phyloP scores from a whole-genome alignment of 371 early-diverging fungal genomes.

The Apophysomyces variabilis region DNA sequence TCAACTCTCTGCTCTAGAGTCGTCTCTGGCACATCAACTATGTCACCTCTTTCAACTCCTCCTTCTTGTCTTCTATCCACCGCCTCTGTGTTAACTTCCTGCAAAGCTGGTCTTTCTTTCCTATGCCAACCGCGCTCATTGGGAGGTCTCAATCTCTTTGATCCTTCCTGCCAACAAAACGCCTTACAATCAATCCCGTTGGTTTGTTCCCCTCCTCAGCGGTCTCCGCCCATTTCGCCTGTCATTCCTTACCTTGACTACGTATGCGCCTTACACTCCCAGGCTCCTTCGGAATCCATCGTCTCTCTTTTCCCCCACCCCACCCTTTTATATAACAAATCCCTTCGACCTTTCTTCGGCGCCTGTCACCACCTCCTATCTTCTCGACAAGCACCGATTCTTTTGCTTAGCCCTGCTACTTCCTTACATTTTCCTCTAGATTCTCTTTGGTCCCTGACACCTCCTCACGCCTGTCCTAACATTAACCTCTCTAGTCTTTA shows the following conservation, averaged over 20 bases:
- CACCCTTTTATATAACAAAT: not conserved
- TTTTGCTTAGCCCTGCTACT: too few species aligned
- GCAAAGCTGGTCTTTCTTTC: not conserved
- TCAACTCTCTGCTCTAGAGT: not conserved
- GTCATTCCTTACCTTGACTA: not conserved
- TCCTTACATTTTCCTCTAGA: too few species aligned
- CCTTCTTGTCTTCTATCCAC: not conserved
- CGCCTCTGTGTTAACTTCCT: not conserved
- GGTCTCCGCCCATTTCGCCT: not conserved
- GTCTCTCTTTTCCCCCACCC: not conserved
- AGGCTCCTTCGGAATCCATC: not conserved
- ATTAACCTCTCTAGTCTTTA: too few species aligned
- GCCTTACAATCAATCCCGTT: conserved; percentile 9
- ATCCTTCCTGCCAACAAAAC: not conserved
- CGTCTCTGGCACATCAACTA: not conserved
- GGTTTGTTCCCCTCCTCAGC: not conserved
- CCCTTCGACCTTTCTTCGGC: not conserved
- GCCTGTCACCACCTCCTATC: not conserved
- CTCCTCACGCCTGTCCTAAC: too few species aligned
- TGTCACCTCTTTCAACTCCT: not conserved
- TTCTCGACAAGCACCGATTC: too few species aligned
- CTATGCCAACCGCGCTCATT: not conserved
- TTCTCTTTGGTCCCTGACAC: too few species aligned
- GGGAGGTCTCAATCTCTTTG: not conserved
- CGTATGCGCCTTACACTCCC: not conserved